Conservation (phyloP, 768 basidiomycete genomes). For the Gloeostereum incarnatum region DNA sequence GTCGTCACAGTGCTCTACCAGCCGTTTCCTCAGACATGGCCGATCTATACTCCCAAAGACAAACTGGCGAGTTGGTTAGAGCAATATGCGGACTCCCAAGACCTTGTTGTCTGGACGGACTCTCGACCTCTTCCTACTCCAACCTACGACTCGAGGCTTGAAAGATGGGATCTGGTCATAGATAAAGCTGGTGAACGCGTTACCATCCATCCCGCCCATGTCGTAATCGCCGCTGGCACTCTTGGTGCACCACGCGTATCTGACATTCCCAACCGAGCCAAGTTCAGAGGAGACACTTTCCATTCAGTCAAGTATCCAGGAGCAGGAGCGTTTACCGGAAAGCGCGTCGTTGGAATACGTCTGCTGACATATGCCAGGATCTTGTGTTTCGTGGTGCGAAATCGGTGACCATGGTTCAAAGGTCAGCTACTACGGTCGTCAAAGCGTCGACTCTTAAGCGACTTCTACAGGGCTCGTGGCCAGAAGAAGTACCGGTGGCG, state of each 20-base stretch:
- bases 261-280: slow-evolving; percentile 11
- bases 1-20: slow-evolving; percentile 25
- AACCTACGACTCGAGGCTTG: slow-evolving; percentile 19
- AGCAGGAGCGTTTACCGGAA: slow-evolving; percentile 18
- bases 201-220: slow-evolving; percentile 25
- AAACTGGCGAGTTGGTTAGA: slow-evolving; percentile 37
- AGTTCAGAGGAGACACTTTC: slow-evolving; percentile 20
- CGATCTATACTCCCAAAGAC: slow-evolving; percentile 27
- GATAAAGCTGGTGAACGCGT: slow-evolving; percentile 17
- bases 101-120: slow-evolving; percentile 33
- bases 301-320: slow-evolving; percentile 24
- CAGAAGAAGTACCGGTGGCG: slow-evolving; percentile 13
- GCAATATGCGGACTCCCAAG: slow-evolving; percentile 27
- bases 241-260: slow-evolving; percentile 25
- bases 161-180: slow-evolving; percentile 25
- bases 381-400: slow-evolving; percentile 20
- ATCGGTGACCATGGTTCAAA: slow-evolving; percentile 33
- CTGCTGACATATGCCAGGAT: slow-evolving; percentile 29
- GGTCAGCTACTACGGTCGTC: slow-evolving; percentile 26
- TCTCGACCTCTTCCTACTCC: slow-evolving; percentile 21
- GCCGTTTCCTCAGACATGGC: slow-evolving; percentile 28
- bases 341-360: slow-evolving; percentile 26
- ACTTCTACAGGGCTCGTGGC: slow-evolving; percentile 8
- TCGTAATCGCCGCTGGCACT: slow-evolving; percentile 27
- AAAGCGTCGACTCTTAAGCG: slow-evolving; percentile 2